Conservation (phyloP, 495 filamentous ascomycete species). For the Penicillium macrosclerotiorum region DNA sequence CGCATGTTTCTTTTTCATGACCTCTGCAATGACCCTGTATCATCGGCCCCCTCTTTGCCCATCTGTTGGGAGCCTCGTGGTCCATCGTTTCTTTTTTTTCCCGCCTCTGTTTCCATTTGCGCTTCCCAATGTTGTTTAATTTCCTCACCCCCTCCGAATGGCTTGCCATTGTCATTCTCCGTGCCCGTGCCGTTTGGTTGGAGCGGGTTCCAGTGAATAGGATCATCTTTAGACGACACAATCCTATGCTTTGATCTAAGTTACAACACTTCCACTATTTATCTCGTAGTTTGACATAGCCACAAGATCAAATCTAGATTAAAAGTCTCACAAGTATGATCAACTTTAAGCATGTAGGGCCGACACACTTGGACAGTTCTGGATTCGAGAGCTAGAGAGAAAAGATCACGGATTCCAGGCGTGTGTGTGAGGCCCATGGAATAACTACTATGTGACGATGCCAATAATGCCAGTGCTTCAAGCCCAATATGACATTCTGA, state of each 20-base stretch:
- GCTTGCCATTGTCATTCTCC: conserved; percentile 14
- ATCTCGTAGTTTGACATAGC: background rate
- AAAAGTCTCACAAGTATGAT: background rate
- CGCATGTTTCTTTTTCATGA: conserved; percentile 28
- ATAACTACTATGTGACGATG: too few relatives aligned
- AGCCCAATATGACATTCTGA: too few relatives aligned
- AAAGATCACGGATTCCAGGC: too few relatives aligned
- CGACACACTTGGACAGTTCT: too few relatives aligned
- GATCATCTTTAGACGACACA: conserved; percentile 15
- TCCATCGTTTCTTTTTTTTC: conserved; percentile 17
- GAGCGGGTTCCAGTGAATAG: conserved; percentile 13
- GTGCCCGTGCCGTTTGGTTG: conserved; percentile 12
- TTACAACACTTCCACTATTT: too few relatives aligned
- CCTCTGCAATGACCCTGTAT: conserved; percentile 32
- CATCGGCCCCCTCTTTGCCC: conserved; percentile 19
- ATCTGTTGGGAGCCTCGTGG: conserved; percentile 10
- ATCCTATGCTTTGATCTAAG: background rate
- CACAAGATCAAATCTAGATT: too few relatives aligned
- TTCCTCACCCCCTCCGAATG: conserved; percentile 13
- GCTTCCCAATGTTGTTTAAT: conserved; percentile 17
- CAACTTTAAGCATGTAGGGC: too few relatives aligned
- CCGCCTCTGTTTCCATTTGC: conserved; percentile 6
- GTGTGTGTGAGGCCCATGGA: too few relatives aligned
- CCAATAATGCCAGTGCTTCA: background rate
- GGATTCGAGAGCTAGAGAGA: too few relatives aligned